Percentiles rank a stretch among this genome's conserved stretches.
Evolutionary conservation across 2,329 filamentous ascomycete genomes (phyloP).

Genomic region (Phyllosticta citriasiana): DNA sequence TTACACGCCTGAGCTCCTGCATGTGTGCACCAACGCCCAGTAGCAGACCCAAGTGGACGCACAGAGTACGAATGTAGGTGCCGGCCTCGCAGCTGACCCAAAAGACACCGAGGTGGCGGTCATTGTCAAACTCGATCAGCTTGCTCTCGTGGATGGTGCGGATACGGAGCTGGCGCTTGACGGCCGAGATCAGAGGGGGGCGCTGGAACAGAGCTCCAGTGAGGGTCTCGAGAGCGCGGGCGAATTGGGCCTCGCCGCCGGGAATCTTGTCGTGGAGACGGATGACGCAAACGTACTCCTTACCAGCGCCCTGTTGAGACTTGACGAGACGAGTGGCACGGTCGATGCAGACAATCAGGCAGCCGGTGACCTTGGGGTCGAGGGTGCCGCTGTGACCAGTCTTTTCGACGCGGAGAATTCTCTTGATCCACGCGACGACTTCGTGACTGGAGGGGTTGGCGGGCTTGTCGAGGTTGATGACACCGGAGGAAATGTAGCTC

Average conservation of each 20-base stretch:
- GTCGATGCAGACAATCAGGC: constrained; percentile 90
- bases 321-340: constrained; percentile 96
- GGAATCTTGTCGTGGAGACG: constrained; percentile 91
- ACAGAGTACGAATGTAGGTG: constrained; percentile 97
- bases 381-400: constrained; percentile 97
- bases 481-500: constrained; percentile 91
- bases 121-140: constrained; percentile 93
- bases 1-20: constrained; percentile 92
- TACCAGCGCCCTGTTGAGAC: constrained; percentile 96
- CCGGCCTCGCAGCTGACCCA: constrained; percentile 99
- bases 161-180: constrained; percentile 97
- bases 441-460: constrained; percentile 97
- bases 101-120: constrained; percentile 93
- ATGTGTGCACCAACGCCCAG: constrained; percentile 88
- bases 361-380: constrained; percentile 95
- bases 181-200: constrained; percentile 91
- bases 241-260: constrained; percentile 85
- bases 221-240: constrained; percentile 86
- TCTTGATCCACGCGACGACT: constrained; percentile 98
- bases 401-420: constrained; percentile 89
- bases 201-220: constrained; percentile 96
- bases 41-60: constrained; percentile 76
- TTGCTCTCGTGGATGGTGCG: constrained; percentile 97
- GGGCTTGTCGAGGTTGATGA: constrained; percentile 97
- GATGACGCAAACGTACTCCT: constrained; percentile 96